Conservation (phyloP, 1,284 basidiomycete genomes). For the Phaffia rhodozyma region DNA sequence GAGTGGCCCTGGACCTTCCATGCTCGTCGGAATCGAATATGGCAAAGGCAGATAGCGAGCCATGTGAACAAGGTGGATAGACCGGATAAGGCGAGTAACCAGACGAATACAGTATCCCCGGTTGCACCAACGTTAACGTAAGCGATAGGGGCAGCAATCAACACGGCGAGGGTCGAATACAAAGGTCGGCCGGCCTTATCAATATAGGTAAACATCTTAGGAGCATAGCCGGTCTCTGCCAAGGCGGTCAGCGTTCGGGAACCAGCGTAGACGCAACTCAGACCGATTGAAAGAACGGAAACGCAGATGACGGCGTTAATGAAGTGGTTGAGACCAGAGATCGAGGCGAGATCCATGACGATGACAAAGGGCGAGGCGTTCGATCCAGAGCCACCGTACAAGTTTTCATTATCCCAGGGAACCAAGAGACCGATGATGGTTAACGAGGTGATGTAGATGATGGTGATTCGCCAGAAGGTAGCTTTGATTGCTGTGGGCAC, state of each 20-base stretch:
- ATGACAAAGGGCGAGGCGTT: slow-evolving; percentile 42
- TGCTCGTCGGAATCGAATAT: slow-evolving; percentile 39
- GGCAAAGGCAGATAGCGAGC: slow-evolving; percentile 27
- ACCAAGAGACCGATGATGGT: slow-evolving; percentile 40
- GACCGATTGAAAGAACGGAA: slow-evolving; percentile 33
- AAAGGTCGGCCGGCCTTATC: slow-evolving; percentile 42
- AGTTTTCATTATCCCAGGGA: slow-evolving; percentile 30
- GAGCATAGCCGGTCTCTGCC: slow-evolving; percentile 37
- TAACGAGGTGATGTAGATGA: slow-evolving; percentile 43
- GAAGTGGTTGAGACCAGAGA: slow-evolving; percentile 38
- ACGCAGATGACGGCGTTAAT: slow-evolving; percentile 40
- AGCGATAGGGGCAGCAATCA: slow-evolving; percentile 34
- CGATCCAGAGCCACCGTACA: slow-evolving; percentile 36
- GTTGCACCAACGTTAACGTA: slow-evolving; percentile 30
- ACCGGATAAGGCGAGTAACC: slow-evolving; percentile 41
- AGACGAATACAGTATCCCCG: slow-evolving; percentile 33
- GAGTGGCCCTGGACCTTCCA: slow-evolving; percentile 40
- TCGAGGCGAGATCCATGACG: slow-evolving; percentile 34
- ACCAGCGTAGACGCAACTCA: slow-evolving; percentile 34
- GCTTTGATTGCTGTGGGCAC: slow-evolving; percentile 41
- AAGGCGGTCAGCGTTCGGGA: slow-evolving; percentile 33
- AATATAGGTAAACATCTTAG: slow-evolving; percentile 37
- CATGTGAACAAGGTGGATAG: slow-evolving; percentile 42
- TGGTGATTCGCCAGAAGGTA: slow-evolving; percentile 37
- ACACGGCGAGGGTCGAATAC: slow-evolving; percentile 33